Evolutionary conservation across 169 alveolate genomes (phyloP), one percentile per base, ranked within the genome.

Genomic region (Neospora caninum): DNA sequence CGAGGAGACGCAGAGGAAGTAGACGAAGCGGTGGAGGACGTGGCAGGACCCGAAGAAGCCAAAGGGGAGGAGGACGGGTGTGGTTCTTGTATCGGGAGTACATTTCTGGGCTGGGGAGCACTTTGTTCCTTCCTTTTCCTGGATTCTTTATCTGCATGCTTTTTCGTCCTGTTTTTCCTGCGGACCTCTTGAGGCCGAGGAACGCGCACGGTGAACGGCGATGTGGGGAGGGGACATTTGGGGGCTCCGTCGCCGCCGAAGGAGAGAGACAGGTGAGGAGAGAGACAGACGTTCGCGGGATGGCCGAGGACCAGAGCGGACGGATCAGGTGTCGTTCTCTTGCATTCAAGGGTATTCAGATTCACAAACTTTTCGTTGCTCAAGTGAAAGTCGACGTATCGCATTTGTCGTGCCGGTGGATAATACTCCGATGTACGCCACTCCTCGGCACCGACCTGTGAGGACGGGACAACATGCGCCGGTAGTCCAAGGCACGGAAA

Each of bases 381-480:
- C 22, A 94, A 45, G 34, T 92, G 89, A 69, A 95, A 82, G 45
- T 95, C 92, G n/a, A 95, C 38, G 83, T 88, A 91, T 34, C 73
- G 38, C 78, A 95, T 95, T 29, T 80, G 92, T 29, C 78, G 38
- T 25, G 29, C 88, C 4, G 97, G 97, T 22, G 97, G 97, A 67
- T 86, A 95, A 38, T 83, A 80, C 38, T 94, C 94, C 0, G 97
- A 78, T 31, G 95, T 89, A 41, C 94, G 92, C 97, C 97, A 95
- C 80, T 94, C 95, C 86, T 92, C 96, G 36, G 84, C 94, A 6
- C 97, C 97, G 9, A 80, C 82, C 93, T 89, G 93, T 7, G 42
- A 64, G 64, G 39, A 41, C 13, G 67, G 69, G 36, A 41, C n/a
- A 36, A 41, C 58, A 31, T 2, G 7, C 49, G 88, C 49, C 27